phyloP scores from a whole-genome alignment of 2,329 filamentous ascomycete species.

The Ustulina deusta region DNA sequence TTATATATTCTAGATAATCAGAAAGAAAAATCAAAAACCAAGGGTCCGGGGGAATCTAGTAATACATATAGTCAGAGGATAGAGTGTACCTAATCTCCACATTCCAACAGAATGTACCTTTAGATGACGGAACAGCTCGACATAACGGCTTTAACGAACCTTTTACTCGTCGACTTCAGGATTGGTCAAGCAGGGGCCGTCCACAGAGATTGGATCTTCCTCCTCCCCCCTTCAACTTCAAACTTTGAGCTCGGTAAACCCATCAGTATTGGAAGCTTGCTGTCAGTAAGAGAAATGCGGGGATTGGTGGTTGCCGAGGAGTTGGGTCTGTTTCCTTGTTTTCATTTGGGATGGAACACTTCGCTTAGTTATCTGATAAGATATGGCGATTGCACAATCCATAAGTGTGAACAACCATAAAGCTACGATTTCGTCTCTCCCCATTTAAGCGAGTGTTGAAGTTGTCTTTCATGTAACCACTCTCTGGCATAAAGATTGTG shows the following conservation, averaged over 20 bases:
- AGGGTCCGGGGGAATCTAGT: no score
- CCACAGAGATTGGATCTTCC: neutral
- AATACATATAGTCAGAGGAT: no score
- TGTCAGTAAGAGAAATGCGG: neutral
- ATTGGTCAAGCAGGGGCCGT: slow-evolving; percentile 1
- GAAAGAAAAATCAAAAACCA: no score
- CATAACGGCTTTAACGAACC: slow-evolving; percentile 1
- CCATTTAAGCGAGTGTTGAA: neutral
- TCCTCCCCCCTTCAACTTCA: slow-evolving; percentile 2
- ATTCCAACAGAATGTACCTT: neutral
- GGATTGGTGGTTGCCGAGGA: neutral
- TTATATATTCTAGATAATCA: no score
- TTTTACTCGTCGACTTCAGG: slow-evolving; percentile 8
- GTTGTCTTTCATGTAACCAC: no score
- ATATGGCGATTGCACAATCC: neutral
- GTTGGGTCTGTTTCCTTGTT: neutral
- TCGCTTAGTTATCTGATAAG: neutral
- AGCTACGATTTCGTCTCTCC: neutral
- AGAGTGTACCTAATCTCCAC: no score
- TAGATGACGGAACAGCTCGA: neutral
- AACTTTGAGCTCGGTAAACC: neutral
- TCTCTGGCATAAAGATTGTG: no score
- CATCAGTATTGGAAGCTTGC: neutral
- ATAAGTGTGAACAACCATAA: neutral
- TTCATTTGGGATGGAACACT: neutral